phyloP scores from a whole-genome alignment of 495 filamentous ascomycete genomes.

The Cudoniella acicularis region DNA sequence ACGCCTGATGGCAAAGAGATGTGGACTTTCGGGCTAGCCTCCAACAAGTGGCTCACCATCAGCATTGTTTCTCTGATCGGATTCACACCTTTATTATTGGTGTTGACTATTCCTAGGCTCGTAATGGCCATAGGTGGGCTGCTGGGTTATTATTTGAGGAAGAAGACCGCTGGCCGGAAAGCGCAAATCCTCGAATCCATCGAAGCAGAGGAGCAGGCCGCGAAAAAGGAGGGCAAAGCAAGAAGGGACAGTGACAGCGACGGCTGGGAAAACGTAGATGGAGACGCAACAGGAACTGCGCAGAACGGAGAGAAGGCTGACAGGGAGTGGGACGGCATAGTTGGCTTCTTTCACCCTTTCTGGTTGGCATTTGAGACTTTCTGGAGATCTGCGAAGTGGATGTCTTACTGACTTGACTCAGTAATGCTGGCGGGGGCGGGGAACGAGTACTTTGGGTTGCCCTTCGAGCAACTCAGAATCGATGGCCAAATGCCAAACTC shows the following conservation, averaged over 20 bases:
- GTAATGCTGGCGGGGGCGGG: conserved; percentile 93
- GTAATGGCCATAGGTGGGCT: conserved; percentile 14
- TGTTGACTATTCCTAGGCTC: conserved; percentile 19
- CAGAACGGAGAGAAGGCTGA: conserved; percentile 49
- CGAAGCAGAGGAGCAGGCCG: conserved; percentile 41
- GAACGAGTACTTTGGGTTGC: conserved; percentile 97
- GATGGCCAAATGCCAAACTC: conserved; percentile 84
- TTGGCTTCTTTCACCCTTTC: conserved; percentile 97
- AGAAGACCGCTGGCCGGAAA: conserved; percentile 60
- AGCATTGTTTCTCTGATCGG: conserved; percentile 4
- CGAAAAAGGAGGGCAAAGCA: conserved; percentile 32
- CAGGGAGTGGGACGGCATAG: conserved; percentile 71
- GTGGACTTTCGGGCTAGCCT: conserved; percentile 16
- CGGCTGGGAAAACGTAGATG: conserved; percentile 74
- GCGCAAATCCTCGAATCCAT: conserved; percentile 57
- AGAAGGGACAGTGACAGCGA: conserved; percentile 52
- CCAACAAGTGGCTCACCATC: background rate
- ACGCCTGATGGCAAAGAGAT: conserved; percentile 14
- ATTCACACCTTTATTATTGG: conserved; percentile 3
- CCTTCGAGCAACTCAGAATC: conserved; percentile 82
- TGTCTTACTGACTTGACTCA: conserved; percentile 29
- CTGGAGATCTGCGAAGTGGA: background rate
- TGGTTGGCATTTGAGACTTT: conserved; percentile 54
- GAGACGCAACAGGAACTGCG: conserved; percentile 44
- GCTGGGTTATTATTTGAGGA: conserved; percentile 47